Evolutionary conservation across 108 stramenopile species (phyloP).

Genomic region (Skeletonema potamos): DNA sequence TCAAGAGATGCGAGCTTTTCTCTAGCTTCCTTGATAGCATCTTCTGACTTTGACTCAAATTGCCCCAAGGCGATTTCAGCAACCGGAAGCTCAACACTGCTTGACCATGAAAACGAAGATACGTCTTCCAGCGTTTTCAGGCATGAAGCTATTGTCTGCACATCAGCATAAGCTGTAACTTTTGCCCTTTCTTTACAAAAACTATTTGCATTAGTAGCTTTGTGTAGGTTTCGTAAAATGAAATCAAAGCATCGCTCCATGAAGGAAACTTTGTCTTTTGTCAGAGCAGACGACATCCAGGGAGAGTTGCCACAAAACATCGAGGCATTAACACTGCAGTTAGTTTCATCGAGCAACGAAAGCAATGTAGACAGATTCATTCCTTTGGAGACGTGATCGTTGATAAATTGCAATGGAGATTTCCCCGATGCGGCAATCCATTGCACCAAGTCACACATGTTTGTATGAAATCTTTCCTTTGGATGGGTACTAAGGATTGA

Average conservation of each 20-base stretch:
- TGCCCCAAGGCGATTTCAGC: not conserved
- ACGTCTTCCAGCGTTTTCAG: not conserved
- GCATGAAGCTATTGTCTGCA: not conserved
- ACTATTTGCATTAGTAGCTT: not conserved
- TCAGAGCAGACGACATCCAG: slow-evolving; percentile 21
- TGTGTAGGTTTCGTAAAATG: not conserved
- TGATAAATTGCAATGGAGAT: slow-evolving; percentile 11
- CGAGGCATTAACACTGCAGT: not conserved
- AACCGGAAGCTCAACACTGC: not conserved
- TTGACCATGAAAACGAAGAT: slow-evolving; percentile 1
- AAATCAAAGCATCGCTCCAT: slow-evolving; percentile 1
- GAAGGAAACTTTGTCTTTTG: not conserved
- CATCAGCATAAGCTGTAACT: not conserved
- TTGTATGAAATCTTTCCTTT: slow-evolving; percentile 17
- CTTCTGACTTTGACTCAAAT: not conserved
- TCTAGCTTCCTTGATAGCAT: not conserved
- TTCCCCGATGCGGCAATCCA: slow-evolving; percentile 11
- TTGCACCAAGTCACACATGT: slow-evolving; percentile 25
- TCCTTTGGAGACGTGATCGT: slow-evolving; percentile 7
- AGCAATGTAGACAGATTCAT: slow-evolving; percentile 10
- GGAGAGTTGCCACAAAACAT: slow-evolving; percentile 13
- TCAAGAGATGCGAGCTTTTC: not conserved
- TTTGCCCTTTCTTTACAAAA: not conserved
- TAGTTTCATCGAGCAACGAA: slow-evolving; percentile 5
- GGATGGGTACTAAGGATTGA: slow-evolving; percentile 34